These are phyloP conservation scores for Metschnikowia lunata DNA, from an alignment of 805 yeast species.

Conservation along the genomic window DNA sequence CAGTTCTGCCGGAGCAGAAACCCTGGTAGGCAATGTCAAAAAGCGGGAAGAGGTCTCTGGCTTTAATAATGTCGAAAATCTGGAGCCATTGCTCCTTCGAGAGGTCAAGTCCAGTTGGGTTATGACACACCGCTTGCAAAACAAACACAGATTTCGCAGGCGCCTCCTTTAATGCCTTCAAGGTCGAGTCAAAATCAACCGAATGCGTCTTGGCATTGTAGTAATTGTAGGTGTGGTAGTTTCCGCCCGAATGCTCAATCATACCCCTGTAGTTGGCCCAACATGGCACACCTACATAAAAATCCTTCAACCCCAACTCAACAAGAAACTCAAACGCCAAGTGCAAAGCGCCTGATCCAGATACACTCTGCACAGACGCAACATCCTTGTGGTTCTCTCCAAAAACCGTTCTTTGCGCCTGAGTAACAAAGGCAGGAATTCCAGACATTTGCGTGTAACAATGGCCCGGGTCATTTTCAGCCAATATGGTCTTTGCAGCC, in stretches of 20 bases:
- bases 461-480: constrained; percentile 38
- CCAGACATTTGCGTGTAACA: constrained; percentile 42
- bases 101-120: constrained; percentile 43
- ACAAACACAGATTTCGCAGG: constrained; percentile 31
- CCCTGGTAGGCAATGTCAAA: constrained; percentile 44
- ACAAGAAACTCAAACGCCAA: constrained; percentile 30
- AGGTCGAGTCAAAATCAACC: constrained; percentile 27
- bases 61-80: constrained; percentile 24
- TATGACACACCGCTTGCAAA: constrained; percentile 42
- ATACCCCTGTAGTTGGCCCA: constrained; percentile 39
- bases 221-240: constrained; percentile 25
- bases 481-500: constrained; percentile 31
- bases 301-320: constrained; percentile 16
- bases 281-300: constrained; percentile 35
- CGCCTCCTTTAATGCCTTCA: constrained; percentile 26
- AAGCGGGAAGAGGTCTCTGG: constrained; percentile 25
- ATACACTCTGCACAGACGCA: constrained; percentile 36
- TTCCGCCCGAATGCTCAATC: constrained; percentile 30
- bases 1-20: constrained; percentile 28
- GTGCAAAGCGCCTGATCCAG: constrained; percentile 42
- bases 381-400: constrained; percentile 29
- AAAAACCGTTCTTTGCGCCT: constrained; percentile 34
- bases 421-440: constrained; percentile 31
- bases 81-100: constrained; percentile 34
- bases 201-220: constrained; percentile 26